Base-by-base conservation (phyloP, 805 yeast genomes). In the Kluyveromyces siamensis region DNA sequence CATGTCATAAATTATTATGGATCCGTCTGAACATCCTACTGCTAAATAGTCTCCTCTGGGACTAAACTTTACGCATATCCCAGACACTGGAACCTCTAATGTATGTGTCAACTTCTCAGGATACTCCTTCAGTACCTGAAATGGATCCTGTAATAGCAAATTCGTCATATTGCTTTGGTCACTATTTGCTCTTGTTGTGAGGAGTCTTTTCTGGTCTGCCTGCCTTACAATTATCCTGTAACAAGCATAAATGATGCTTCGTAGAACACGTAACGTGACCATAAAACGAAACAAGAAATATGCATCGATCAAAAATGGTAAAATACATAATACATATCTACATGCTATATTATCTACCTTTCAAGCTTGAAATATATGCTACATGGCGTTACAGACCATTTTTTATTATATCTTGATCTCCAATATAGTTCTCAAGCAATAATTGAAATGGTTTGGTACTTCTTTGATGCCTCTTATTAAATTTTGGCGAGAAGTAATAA, bases 81-180 rank as follows among this genome's bases (percentile, higher is more conserved):
- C 74, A 41, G 76, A 80, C 1, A 88, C 83, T 48, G 79, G 80
- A 11, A 77, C 77, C 41, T 58, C 62, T 11, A 88, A 67, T 0
- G 90, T 81, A 51, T 81, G 81, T 1, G 84, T 76, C n/a, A 87
- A 75, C 1, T 83, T 76, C 52, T 90, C 96, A 0, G 98, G 98
- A 58, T 78, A 90, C 61, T 90, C 98, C 59, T 87, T 88, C 18
- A 95, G 83, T 19, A 91, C 89, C 1, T 91, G 80, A 64, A 88
- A 87, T 2, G 97, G 97, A 65, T 90, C 98, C 54, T 87, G 78
- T 21, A 91, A 73, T 9, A 93, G 74, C 35, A 89, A 71, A 64
- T 90, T 90, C 57, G 65, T 62, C 54, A 51, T 56, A 25, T 4
- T 19, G 17, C 18, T n/a, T 37, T 37, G 14, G 4, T 30, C 35